Base-by-base conservation (phyloP, 1,139 yeast species). In the Scheffersomyces segobiensis region DNA sequence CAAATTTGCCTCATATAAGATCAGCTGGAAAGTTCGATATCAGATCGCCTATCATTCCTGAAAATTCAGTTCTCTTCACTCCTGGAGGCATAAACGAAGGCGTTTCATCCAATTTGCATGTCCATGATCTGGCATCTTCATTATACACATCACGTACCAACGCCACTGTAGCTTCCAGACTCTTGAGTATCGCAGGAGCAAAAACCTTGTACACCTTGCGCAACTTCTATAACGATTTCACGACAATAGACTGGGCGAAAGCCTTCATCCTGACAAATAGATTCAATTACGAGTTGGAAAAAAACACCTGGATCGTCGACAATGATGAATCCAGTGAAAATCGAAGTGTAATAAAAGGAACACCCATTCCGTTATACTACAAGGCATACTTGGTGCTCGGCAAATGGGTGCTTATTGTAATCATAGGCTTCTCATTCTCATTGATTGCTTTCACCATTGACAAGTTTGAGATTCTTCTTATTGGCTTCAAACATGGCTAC, bases 241-340 rank as follows among this genome's bases (percentile, higher is more conserved):
- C 90, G 24, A 85, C 89, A n/a, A 83, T 85, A n/a, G 90, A 86
- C 71, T 86, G 89, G 89, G 81, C 85, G 3, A 77, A 79, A 51
- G 88, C 87, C 42, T 79, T 79, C 52, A 74, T 84, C 39, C 72
- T 75, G 60, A 83, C 83, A 53, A 83, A 86, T 50, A 72, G 74
- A 52, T 74, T 86, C 55, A 76, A 80, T 61, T 82, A 75, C 62
- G 74, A 75, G 52, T 65, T 86, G 51, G 53, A 64, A 51, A 63
- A 66, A 65, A 71, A 58, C 51, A 70, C 56, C 55, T 74, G 64
- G 75, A 71, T 42, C 76, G 79, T 53, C 12, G 57, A 57, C 20
- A 42, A 54, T 14, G 49, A 53, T 49, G 56, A 54, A 18, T 46
- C 53, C 20, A 46, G 46, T 20, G 53, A 53, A 10, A 24, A 10